Base-by-base conservation (phyloP, 169 alveolate genomes). In the Eimeria sp. region DNA sequence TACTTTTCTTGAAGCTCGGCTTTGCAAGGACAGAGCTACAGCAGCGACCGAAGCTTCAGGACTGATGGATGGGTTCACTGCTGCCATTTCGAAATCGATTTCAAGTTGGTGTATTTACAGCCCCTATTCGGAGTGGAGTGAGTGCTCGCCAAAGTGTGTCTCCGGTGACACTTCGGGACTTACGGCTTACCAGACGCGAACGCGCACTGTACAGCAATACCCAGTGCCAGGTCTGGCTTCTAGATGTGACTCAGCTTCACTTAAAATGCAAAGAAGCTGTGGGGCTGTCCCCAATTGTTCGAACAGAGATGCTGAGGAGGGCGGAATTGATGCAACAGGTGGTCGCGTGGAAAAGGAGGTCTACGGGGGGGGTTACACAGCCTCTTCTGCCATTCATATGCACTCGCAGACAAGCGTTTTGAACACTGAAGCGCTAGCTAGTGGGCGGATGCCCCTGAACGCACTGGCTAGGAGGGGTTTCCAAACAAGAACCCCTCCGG, bases 221-320 rank as follows among this genome's bases (percentile, higher is more conserved):
- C 80, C 94, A 64, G 94, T 87, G 83, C 80, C 94, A 30, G 94
- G 94, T 49, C 94, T 87, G 62, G 94, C 94, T 20, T 16, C 94
- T 13, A 40, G 83, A 27, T 87, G 94, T 46, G 94, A 66, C 33
- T 11, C 64, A 62, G 83, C 40, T 33, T 43, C 66, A 49, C 94
- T 87, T 25, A 71, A 64, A 58, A n/a, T 43, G 60, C 64, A 27
- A 11, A 62, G 43, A 25, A 46, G 23, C 64, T 87, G 94, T 87
- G 64, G 68, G 68, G 18, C 72, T 11, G 83, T 87, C 66, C 94
- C 83, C 83, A 25, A 27, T 2, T 87, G 94, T 43, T 56, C 78
- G 33, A 54, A 30, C 58, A 83, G 43, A 20, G 54, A 46, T 40
- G 60, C 9, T 10, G 68, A 64, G 52, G 94, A 33, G 25, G 71